Evolutionary conservation across 768 basidiomycete species (phyloP).

Genomic region (Suillus spraguei): DNA sequence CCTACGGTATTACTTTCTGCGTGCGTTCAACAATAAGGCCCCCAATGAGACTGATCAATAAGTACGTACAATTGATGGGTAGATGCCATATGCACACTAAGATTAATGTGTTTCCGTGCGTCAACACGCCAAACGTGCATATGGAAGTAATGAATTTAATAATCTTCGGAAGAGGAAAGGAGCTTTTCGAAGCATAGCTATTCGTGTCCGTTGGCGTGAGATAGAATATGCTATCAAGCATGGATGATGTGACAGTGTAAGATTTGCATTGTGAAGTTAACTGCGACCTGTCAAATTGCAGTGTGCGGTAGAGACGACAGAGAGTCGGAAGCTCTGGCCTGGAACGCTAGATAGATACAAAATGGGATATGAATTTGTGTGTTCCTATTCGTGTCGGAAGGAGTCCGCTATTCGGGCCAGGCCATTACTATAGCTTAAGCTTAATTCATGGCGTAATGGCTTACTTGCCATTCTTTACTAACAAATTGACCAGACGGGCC

Average conservation of each 20-base stretch:
- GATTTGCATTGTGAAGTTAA: slow-evolving; percentile 14
- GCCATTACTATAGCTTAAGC: slow-evolving; percentile 7
- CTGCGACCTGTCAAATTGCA: slow-evolving; percentile 20
- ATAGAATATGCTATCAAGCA: slow-evolving; percentile 59
- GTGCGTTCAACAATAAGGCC: neutral
- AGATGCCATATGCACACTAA: neutral
- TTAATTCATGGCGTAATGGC: neutral
- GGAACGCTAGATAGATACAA: slow-evolving; percentile 83
- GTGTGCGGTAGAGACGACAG: slow-evolving; percentile 38
- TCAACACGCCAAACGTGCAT: neutral
- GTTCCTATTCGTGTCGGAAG: slow-evolving; percentile 73
- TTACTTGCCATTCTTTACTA: slow-evolving; percentile 33
- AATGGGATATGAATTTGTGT: slow-evolving; percentile 58
- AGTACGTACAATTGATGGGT: slow-evolving; percentile 3
- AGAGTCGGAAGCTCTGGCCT: slow-evolving; percentile 64
- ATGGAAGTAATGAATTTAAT: neutral
- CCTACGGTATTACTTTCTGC: neutral
- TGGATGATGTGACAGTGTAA: slow-evolving; percentile 36
- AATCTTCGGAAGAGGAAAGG: slow-evolving; percentile 47
- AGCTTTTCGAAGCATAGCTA: slow-evolving; percentile 41
- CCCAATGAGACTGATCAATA: neutral
- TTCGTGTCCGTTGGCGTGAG: slow-evolving; percentile 52
- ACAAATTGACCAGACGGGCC: slow-evolving; percentile 35
- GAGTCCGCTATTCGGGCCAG: slow-evolving; percentile 19
- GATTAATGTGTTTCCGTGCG: neutral